Conservation (phyloP, 768 basidiomycete species). For the Dentipellis sp. region DNA sequence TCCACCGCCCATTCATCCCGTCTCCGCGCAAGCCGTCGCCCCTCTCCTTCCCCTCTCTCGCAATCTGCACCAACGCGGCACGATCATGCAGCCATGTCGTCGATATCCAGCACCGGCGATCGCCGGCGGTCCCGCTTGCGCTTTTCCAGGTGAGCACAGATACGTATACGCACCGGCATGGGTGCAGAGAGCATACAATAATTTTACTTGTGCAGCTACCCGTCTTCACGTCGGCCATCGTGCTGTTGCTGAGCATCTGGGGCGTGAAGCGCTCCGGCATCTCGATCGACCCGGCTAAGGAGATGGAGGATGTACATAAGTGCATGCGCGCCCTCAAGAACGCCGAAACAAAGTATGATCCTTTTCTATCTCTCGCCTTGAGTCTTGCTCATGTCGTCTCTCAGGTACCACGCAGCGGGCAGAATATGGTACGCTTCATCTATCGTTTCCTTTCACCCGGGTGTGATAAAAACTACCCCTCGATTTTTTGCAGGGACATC, state of each 20-base stretch:
- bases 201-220: conserved; percentile 15
- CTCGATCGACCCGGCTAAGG: conserved; percentile 4
- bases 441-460: too few relatives aligned
- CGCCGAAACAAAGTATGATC: conserved; percentile 7
- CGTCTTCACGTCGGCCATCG: conserved; percentile 30
- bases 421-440: conserved; percentile 33
- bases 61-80: conserved; percentile 43
- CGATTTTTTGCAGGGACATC: conserved; percentile 45
- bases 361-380: background rate
- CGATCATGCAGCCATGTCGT: conserved; percentile 35
- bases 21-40: conserved; percentile 23
- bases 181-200: conserved; percentile 9
- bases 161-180: background rate
- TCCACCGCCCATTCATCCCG: conserved; percentile 43
- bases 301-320: conserved; percentile 16
- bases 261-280: conserved; percentile 23
- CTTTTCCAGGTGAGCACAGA: conserved; percentile 8
- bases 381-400: background rate
- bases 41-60: conserved; percentile 34
- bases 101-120: conserved; percentile 23
- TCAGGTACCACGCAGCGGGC: conserved; percentile 40
- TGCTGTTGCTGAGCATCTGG: conserved; percentile 36
- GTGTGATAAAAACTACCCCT: too few relatives aligned
- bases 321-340: conserved; percentile 12
- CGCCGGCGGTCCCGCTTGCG: conserved; percentile 10